Conservation (phyloP, 2,329 filamentous ascomycete genomes). For the Fusarium albidum region DNA sequence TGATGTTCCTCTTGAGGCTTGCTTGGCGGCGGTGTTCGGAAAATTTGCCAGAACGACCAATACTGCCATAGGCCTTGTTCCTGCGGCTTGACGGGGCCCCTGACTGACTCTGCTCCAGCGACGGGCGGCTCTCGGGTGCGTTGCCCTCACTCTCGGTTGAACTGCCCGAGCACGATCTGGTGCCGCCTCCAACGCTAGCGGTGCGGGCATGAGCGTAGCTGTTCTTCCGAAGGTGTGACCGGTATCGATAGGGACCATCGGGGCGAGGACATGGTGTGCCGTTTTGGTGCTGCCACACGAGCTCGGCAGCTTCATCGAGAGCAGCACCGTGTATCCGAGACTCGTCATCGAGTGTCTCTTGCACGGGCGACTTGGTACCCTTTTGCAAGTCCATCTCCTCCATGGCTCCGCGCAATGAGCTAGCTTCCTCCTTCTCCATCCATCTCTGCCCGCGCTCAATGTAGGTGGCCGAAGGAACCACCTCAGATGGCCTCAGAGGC, state of each 20-base stretch:
- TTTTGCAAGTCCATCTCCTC: slow-evolving; percentile 72
- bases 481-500: slow-evolving; percentile 64
- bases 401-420: slow-evolving; percentile 74
- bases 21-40: slow-evolving; percentile 64
- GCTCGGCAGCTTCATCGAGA: slow-evolving; percentile 78
- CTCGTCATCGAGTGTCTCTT: slow-evolving; percentile 55
- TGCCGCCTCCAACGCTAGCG: slow-evolving; percentile 59
- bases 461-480: slow-evolving; percentile 73
- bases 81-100: slow-evolving; percentile 34
- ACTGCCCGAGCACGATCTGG: slow-evolving; percentile 60
- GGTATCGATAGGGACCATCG: slow-evolving; percentile 72
- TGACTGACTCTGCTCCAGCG: slow-evolving; percentile 34
- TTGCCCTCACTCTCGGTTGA: slow-evolving; percentile 58
- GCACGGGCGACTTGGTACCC: slow-evolving; percentile 37
- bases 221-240: slow-evolving; percentile 72
- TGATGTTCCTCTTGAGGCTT: slow-evolving; percentile 74
- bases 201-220: slow-evolving; percentile 75
- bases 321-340: slow-evolving; percentile 75
- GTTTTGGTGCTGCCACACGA: slow-evolving; percentile 80
- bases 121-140: slow-evolving; percentile 43
- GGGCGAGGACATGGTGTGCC: slow-evolving; percentile 62
- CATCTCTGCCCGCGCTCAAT: slow-evolving; percentile 77
- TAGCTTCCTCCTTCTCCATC: slow-evolving; percentile 83
- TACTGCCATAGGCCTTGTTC: slow-evolving; percentile 52
- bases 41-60: slow-evolving; percentile 48